Conservation (phyloP, 495 filamentous ascomycete genomes). For the Parachaetomium inaequale region DNA sequence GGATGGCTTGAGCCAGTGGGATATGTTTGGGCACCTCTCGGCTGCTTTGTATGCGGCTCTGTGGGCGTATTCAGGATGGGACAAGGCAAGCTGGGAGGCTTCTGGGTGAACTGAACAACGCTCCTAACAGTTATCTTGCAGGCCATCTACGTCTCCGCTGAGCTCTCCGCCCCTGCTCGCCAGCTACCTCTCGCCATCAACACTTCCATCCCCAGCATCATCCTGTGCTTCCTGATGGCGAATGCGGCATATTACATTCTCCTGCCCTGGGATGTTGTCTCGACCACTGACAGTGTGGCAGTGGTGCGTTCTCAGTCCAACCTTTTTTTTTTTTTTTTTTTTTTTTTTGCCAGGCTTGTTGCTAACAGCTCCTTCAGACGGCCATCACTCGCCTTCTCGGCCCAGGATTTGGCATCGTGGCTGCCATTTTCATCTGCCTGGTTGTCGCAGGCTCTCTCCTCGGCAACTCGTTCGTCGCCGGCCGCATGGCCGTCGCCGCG, state of each 20-base stretch:
- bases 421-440: constrained; percentile 50
- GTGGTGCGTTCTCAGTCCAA: constrained; percentile 43
- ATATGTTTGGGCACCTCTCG: constrained; percentile 50
- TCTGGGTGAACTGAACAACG: not conserved
- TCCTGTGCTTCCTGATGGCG: constrained; percentile 51
- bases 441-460: constrained; percentile 52
- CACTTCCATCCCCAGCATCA: constrained; percentile 51
- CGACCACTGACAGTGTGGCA: constrained; percentile 52
- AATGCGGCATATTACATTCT: constrained; percentile 56
- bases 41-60: constrained; percentile 53
- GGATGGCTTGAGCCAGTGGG: constrained; percentile 44
- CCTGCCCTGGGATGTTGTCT: constrained; percentile 51
- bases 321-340: not conserved
- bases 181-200: constrained; percentile 56
- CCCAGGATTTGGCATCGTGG: constrained; percentile 41
- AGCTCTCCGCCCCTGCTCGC: constrained; percentile 47
- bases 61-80: constrained; percentile 60
- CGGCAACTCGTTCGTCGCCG: constrained; percentile 55
- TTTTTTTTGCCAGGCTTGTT: not conserved
- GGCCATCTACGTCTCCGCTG: constrained; percentile 55
- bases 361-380: constrained; percentile 36
- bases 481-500: constrained; percentile 55
- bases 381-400: constrained; percentile 53
- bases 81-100: constrained; percentile 43
- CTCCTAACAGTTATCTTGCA: constrained; percentile 23